A percentile compares a stretch with the other conserved stretches of the same genome.
phyloP scores from a whole-genome alignment of 2,329 filamentous ascomycete species.

The Blastomyces gilchristii region DNA sequence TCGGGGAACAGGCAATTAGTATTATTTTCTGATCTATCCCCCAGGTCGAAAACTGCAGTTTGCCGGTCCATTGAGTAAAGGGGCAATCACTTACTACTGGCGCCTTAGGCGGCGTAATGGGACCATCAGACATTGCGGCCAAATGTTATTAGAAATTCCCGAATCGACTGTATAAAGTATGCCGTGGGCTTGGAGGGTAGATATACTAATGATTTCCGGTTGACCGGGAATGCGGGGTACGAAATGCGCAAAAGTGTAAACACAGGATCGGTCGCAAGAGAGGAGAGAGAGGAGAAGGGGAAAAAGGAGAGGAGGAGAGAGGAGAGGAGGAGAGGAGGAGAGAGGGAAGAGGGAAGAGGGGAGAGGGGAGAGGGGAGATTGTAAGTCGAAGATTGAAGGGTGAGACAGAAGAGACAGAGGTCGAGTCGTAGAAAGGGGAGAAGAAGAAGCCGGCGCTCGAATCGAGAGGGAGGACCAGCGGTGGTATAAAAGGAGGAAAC shows the following conservation, averaged over 20 bases:
- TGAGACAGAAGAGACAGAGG: neutral
- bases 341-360: neutral
- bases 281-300: neutral
- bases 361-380: too few species aligned
- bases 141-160: neutral
- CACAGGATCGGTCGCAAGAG: neutral
- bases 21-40: neutral
- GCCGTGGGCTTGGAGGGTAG: neutral
- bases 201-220: neutral
- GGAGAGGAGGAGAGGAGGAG: too few species aligned
- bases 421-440: neutral
- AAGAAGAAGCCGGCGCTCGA: neutral
- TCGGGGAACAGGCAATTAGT: conserved; percentile 17
- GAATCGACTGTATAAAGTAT: neutral
- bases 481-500: neutral
- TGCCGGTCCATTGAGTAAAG: neutral
- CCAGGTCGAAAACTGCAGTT: neutral
- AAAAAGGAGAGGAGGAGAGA: too few species aligned
- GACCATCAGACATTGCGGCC: conserved; percentile 30
- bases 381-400: neutral
- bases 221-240: neutral
- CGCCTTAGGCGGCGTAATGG: conserved; percentile 26
- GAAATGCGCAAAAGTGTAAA: neutral
- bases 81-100: conserved; percentile 30
- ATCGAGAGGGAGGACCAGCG: neutral